Conservation (phyloP, 768 basidiomycete genomes). For the Auricularia cornea region DNA sequence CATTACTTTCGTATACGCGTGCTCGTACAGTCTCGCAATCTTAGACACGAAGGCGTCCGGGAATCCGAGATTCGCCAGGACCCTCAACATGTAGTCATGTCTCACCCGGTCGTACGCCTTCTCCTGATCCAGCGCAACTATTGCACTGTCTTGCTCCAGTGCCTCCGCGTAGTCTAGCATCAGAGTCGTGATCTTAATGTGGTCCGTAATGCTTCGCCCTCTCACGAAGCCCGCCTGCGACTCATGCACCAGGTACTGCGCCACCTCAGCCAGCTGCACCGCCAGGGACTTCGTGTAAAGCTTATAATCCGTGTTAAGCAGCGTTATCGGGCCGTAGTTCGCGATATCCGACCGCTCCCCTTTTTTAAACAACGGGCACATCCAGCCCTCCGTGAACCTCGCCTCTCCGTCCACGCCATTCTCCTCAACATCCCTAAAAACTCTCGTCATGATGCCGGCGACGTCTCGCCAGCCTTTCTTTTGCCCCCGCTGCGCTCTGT, state of each 20-base stretch:
- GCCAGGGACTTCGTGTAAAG: constrained; percentile 20
- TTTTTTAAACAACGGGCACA: constrained; percentile 36
- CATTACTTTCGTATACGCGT: constrained; percentile 21
- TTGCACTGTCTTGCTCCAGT: constrained; percentile 7
- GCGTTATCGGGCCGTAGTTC: constrained; percentile 16
- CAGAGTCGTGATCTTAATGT: constrained; percentile 18
- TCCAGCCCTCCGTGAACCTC: constrained; percentile 23
- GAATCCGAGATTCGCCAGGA: constrained; percentile 2
- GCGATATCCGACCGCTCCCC: constrained; percentile 3
- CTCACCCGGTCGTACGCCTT: constrained; percentile 14
- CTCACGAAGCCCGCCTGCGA: constrained; percentile 34
- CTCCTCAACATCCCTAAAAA: constrained; percentile 35
- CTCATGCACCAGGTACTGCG: constrained; percentile 17
- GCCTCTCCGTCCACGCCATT: constrained; percentile 10
- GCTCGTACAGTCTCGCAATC: constrained; percentile 19
- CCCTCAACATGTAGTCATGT: constrained; percentile 11
- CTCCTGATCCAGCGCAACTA: constrained; percentile 12
- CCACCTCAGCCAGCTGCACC: constrained; percentile 8
- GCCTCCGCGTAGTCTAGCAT: constrained; percentile 11
- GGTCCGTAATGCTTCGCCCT: constrained; percentile 24
- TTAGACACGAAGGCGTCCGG: constrained; percentile 16
- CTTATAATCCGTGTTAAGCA: constrained; percentile 27
- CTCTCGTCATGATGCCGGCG: constrained; percentile 20
- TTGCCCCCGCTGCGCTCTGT: not conserved
- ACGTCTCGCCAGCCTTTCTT: not conserved